phyloP scores from a whole-genome alignment of 306 rosid genomes.

The Ammopiptanthus mongolicus region DNA sequence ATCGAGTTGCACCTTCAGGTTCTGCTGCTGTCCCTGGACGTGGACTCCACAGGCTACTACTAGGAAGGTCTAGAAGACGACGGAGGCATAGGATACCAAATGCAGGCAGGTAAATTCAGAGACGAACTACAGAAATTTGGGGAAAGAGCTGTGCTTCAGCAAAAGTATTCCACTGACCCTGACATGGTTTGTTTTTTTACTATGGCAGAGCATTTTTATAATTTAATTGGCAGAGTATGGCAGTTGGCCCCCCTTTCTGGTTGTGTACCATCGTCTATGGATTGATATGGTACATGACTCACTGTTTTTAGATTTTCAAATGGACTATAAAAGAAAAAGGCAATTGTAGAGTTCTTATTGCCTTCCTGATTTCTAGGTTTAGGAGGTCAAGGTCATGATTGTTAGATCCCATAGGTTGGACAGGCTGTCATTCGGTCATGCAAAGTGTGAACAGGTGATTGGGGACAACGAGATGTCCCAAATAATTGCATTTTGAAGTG shows the following conservation, averaged over 20 bases:
- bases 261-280: not conserved
- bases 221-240: slow-evolving; percentile 30
- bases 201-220: slow-evolving; percentile 19
- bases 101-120: slow-evolving; percentile 26
- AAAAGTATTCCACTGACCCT: slow-evolving; percentile 3
- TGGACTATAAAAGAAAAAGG: slow-evolving; percentile 25
- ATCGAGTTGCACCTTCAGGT: slow-evolving; percentile 34
- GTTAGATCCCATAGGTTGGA: slow-evolving; percentile 14
- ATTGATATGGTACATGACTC: slow-evolving; percentile 16
- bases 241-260: slow-evolving; percentile 18
- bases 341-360: slow-evolving; percentile 31
- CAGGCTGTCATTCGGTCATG: slow-evolving; percentile 25
- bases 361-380: slow-evolving; percentile 27
- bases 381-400: slow-evolving; percentile 20
- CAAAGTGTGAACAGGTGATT: slow-evolving; percentile 31
- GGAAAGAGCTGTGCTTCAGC: slow-evolving; percentile 23
- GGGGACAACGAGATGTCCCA: slow-evolving; percentile 13
- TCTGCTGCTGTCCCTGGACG: slow-evolving; percentile 53
- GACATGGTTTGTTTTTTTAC: slow-evolving; percentile 22
- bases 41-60: slow-evolving; percentile 31
- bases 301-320: slow-evolving; percentile 17
- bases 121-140: not conserved
- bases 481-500: slow-evolving; percentile 24
- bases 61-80: slow-evolving; percentile 51
- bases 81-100: slow-evolving; percentile 41